Conservation (phyloP, 2,329 filamentous ascomycete genomes). For the Penicillium sp. region DNA sequence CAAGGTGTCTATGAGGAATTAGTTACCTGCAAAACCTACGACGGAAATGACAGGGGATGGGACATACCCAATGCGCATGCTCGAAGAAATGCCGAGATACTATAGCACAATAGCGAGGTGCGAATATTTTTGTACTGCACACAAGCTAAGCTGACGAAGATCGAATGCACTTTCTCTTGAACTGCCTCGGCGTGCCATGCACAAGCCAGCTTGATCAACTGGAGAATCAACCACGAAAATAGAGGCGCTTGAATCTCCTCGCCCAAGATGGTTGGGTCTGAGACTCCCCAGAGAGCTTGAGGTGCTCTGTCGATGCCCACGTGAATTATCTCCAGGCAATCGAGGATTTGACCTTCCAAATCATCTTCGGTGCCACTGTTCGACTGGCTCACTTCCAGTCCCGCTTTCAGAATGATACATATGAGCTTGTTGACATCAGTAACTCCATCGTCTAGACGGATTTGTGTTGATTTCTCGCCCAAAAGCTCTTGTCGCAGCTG, state of each 20-base stretch:
- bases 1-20: conserved; percentile 40
- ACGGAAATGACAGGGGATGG: neutral
- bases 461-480: conserved; percentile 39
- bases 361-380: conserved; percentile 57
- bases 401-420: conserved; percentile 73
- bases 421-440: conserved; percentile 80
- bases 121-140: conserved; percentile 31
- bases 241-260: conserved; percentile 44
- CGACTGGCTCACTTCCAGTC: conserved; percentile 55
- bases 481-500: conserved; percentile 63
- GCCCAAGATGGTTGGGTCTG: conserved; percentile 54
- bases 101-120: conserved; percentile 24
- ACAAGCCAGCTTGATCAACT: conserved; percentile 45
- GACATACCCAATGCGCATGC: conserved; percentile 35
- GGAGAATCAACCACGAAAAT: conserved; percentile 50
- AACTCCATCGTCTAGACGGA: conserved; percentile 57
- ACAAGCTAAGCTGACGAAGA: conserved; percentile 29
- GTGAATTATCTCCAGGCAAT: conserved; percentile 71
- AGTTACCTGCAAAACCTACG: conserved; percentile 6
- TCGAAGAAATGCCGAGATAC: conserved; percentile 29
- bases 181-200: conserved; percentile 38
- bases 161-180: conserved; percentile 34
- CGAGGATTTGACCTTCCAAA: conserved; percentile 41
- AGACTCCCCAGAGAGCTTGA: conserved; percentile 58
- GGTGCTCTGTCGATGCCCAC: conserved; percentile 70